A percentile compares a stretch with the other conserved stretches of the same genome.
These are phyloP conservation scores for Colletotrichum tabaci DNA, from an alignment of 2,329 filamentous ascomycete genomes.

Conservation along the genomic window DNA sequence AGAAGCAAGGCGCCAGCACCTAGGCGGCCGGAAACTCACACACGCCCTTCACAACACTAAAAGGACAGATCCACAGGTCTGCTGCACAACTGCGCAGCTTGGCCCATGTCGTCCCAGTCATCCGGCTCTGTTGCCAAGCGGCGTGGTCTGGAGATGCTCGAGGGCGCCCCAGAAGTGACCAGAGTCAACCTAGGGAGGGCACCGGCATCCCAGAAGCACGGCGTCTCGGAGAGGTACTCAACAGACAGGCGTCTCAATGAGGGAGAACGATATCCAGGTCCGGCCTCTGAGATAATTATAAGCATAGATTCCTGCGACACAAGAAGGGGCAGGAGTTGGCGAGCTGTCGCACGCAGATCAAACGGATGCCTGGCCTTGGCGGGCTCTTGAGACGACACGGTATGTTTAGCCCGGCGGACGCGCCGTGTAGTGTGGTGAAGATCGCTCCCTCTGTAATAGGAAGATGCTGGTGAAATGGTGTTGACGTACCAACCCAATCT, in stretches of 20 bases:
- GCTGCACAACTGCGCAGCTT: too few species aligned
- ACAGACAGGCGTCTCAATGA: background rate
- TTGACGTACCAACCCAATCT: too few species aligned
- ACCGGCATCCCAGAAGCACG: background rate
- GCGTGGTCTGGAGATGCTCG: too few species aligned
- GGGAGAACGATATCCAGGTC: background rate
- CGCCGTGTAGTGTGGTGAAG: background rate
- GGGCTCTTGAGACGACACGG: constrained; percentile 27
- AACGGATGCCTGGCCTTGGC: constrained; percentile 17
- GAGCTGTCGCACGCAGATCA: constrained; percentile 34
- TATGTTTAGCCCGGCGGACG: background rate
- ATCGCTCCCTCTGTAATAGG: constrained; percentile 8
- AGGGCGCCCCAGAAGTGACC: background rate
- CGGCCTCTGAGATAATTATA: constrained; percentile 13
- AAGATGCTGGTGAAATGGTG: background rate
- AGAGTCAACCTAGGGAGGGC: too few species aligned
- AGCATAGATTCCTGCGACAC: constrained; percentile 21
- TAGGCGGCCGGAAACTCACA: too few species aligned
- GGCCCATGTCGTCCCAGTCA: too few species aligned
- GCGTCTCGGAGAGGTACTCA: background rate
- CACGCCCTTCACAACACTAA: too few species aligned
- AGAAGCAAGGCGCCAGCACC: too few species aligned
- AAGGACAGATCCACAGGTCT: too few species aligned
- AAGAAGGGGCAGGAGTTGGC: constrained; percentile 28
- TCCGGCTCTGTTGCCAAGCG: background rate